A percentile compares a stretch with the other conserved stretches of the same genome.
phyloP scores from a whole-genome alignment of 2,329 filamentous ascomycete genomes.

The Tympanopsis confertula region DNA sequence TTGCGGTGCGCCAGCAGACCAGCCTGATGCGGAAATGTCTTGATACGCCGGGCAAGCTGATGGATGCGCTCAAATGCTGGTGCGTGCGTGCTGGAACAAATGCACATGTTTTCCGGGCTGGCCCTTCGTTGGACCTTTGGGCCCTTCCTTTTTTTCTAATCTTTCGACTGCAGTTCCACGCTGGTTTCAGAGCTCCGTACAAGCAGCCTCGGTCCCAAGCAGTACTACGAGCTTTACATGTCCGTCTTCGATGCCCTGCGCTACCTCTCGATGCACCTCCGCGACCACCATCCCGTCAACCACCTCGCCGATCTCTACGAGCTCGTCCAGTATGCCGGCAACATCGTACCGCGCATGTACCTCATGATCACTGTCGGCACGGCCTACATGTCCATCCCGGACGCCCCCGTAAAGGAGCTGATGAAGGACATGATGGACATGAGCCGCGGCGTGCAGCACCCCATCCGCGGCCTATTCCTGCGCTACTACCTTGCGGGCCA shows the following conservation, averaged over 20 bases:
- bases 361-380: conserved; percentile 99
- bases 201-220: conserved; percentile 92
- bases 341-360: conserved; percentile 91
- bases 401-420: conserved; percentile 96
- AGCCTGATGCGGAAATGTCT: conserved; percentile 94
- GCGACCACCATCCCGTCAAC: conserved; percentile 94
- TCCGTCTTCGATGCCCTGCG: conserved; percentile 94
- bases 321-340: conserved; percentile 93
- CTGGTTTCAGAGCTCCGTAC: conserved; percentile 97
- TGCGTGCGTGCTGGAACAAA: conserved; percentile 36
- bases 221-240: conserved; percentile 99
- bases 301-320: conserved; percentile 97
- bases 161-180: conserved; percentile 60
- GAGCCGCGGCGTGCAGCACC: conserved; percentile 95
- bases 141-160: no score
- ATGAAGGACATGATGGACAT: conserved; percentile 99
- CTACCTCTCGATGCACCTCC: conserved; percentile 89
- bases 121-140: no score
- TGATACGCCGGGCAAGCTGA: conserved; percentile 93
- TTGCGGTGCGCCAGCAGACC: conserved; percentile 93
- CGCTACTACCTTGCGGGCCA: conserved; percentile 95
- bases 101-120: no score
- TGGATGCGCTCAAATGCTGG: conserved; percentile 99
- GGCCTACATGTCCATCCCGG: conserved; percentile 96
- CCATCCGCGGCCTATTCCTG: conserved; percentile 85